Evolutionary conservation across 345 rosid genomes (phyloP), one percentile per base, ranked within the genome.

Genomic region (Erucastrum elatum): DNA sequence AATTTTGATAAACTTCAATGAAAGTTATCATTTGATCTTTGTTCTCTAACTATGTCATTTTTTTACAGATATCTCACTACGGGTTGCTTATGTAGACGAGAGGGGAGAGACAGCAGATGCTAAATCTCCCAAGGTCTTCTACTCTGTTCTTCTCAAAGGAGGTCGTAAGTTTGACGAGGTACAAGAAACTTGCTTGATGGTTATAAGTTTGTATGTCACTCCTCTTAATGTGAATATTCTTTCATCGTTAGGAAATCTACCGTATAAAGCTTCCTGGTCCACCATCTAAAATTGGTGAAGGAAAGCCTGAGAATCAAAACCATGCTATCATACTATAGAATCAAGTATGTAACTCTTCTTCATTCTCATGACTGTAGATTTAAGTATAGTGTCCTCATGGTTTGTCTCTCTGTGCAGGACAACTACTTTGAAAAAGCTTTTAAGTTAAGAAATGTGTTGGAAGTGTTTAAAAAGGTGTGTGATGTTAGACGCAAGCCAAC

Each of bases 401-500:
- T 34, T 71, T 35, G 59, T 82, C 56, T 82, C 61, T 84, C n/a
- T 74, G 81, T 77, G 65, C 82, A 93, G 99, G 99, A 95, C 78
- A 95, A 93, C 84, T 93, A 93, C 85, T 93, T 93, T 87, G 99
- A 95, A 87, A 98, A 95, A 87, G 99, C 99, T 84, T 91, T 89
- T 80, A 95, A 93, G 77, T 85, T 95, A 89, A 90, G 99, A 88
- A 95, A 95, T 76, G 90, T 95, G 29, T 77, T 95, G 84, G 88
- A 88, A 72, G 98, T 93, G 83, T 87, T 95, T n/a, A 58, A 71
- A 27, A 84, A 86, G 71, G 35, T 15, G 39, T 87, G 81, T 61
- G 83, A 56, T 27, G 89, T 89, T 35, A 75, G 64, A 73, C 87
- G 91, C 75, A 84, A 78, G 63, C 98, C 99, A 41, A 91, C 94